Base-by-base conservation (phyloP, 441 rosid genomes). In the Mallotus japonicus region DNA sequence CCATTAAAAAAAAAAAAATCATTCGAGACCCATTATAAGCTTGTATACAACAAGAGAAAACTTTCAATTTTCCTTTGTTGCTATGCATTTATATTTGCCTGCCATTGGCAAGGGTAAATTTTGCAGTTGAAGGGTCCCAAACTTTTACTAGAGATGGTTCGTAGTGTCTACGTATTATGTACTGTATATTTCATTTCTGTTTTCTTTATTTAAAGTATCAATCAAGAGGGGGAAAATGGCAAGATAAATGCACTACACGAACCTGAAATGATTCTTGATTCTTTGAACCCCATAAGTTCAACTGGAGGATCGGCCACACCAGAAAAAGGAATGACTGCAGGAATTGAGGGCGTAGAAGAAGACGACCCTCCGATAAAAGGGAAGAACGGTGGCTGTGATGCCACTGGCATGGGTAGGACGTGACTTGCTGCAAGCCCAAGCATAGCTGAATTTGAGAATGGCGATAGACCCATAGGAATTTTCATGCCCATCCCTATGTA, bases 401-500 rank as follows among this genome's bases (percentile, higher is more conserved):
- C 62, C 75, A 73, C 37, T 40, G 84, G 65, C 76, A 75, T 72
- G 54, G 81, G 82, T 56, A 78, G 69, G 70, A 70, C 65, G 60
- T 76, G 85, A 70, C 77, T 58, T 32, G 79, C 64, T 37, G 78
- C 76, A 20, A 83, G 70, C 13, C 79, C 76, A 11, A 79, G 51
- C 66, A 71, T 12, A 3, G 37, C 24, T 74, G 83, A 28, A 72
- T 76, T 63, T 34, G 80, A 65, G 75, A 80, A 75, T 72, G 78
- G 86, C 9, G 77, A 67, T 53, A 74, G 77, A 22, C 76, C 78
- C 83, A 77, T 78, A 0, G 72, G 82, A 82, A 80, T 80, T 34
- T 82, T 69, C 86, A 73, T 63, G 32, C 76, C 81, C 79, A 75
- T 75, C 56, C 80, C 70, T 84, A 78, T 57, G 42, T 77, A 81